Base-by-base conservation (phyloP, 2,329 filamentous ascomycete species). In the Endoconidiophora polonica region DNA sequence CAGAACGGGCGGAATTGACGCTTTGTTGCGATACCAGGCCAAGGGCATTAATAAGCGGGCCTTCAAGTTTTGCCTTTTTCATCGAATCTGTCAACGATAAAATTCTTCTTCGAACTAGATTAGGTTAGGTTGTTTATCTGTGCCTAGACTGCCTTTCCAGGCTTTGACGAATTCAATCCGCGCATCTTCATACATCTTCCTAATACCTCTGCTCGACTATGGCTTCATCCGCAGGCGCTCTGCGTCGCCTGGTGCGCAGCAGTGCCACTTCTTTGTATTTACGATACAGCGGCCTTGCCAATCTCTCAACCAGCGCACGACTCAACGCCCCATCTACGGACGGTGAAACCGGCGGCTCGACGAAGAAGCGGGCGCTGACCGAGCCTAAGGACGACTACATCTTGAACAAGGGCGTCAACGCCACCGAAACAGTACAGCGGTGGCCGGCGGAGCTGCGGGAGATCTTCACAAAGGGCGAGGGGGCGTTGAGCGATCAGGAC, bases 341-440 rank as follows among this genome's bases (percentile, higher is more conserved):
- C 14, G 37, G 46, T 37, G 42, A 18, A 1, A 26, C 41, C 20
- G 44, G 46, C 47, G 44, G 33, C 3, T 18, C 46, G 2, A 33
- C 38, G 38, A 53, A 53, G 29, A 53, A 53, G 44, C 51, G 51
- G 20, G 48, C 49, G 2, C 41, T 54, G n/a, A 48, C 48, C 6
- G 48, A 49, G 39, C 41, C 48, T 3, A 18, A 18, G 5, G 52
- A 52, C 43, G 37, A 52, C 18, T 47, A 46, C 20, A 26, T 53
- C 3, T 40, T 52, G 29, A 48, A 53, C 40, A 53, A 54, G 20
- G 33, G 16, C 3, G 50, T 50, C 24, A 46, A 51, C 4, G 44
- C 53, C 22, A 48, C 50, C 4, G 46, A 54, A 23, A 52, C 53
- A 24, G 49, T 55, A n/a, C 22, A 36, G 37, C 49, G 52, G 37